Evolutionary conservation across 805 yeast species (phyloP), one percentile per base, ranked within the genome.

Genomic region (Yarrowia osloensis): DNA sequence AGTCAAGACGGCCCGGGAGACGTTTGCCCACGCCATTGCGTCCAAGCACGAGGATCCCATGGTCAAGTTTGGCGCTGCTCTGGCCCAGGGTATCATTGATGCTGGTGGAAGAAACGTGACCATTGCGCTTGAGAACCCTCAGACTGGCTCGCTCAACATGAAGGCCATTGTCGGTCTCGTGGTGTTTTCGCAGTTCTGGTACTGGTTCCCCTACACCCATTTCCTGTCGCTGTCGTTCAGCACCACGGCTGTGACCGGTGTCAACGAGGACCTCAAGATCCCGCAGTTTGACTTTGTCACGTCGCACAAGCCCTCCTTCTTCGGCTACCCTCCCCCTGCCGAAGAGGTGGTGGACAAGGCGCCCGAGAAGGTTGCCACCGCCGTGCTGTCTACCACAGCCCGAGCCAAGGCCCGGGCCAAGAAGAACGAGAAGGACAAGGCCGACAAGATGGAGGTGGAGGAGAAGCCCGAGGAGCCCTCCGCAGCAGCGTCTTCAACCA

Each of bases 101-200:
- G 99, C 98, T 12, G 98, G 99, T 78, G 99, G 99, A 13, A 87
- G 98, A 76, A 95, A 95, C 74, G 96, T 90, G n/a, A 92, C 98
- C 0, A 92, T 95, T 70, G 89, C 89, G 72, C 81, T 94, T 62
- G 98, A 95, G 77, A 74, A 87, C 26, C 66, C 65, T 50, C 93
- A 92, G 71, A 91, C 97, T 46, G 96, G 92, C 69, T 91, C 97
- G 22, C 83, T 95, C 71, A 94, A 95, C 78, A 87, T 88, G 75
- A 89, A 90, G 77, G 95, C 97, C 0, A 88, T 95, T 73, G 96
- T 93, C 67, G 99, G 99, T 44, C 80, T 95, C 71, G 87, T 95
- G 0, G 85, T 95, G 68, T 95, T 95, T 76, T 81, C 89, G 12
- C 99, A 95, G 80, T 90, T 90, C 75, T 95, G 99, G 99, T 91